Conservation (phyloP, 805 yeast genomes). For the Jamesozyma lodderae region DNA sequence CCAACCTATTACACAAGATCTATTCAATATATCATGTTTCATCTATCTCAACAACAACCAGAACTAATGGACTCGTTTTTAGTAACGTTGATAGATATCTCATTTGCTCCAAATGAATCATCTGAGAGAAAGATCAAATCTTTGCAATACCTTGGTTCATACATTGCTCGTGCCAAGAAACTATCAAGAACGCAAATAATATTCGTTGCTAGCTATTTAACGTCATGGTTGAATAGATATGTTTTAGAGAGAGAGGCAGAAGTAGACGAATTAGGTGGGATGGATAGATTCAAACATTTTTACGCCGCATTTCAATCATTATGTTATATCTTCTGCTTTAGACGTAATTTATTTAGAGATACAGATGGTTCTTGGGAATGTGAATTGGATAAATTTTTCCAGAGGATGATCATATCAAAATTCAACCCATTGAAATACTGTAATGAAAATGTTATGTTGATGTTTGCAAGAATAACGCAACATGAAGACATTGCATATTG, state of each 20-base stretch:
- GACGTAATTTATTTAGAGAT: slow-evolving; percentile 52
- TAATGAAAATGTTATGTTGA: slow-evolving; percentile 85
- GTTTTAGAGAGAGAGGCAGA: slow-evolving; percentile 80
- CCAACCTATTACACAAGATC: slow-evolving; percentile 90
- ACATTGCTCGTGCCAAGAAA: slow-evolving; percentile 75
- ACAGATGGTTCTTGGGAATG: slow-evolving; percentile 58
- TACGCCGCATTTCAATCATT: slow-evolving; percentile 88
- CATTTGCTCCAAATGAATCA: slow-evolving; percentile 61
- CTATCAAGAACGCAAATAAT: slow-evolving; percentile 64
- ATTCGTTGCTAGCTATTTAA: slow-evolving; percentile 72
- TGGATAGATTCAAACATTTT: slow-evolving; percentile 84
- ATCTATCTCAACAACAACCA: slow-evolving; percentile 69
- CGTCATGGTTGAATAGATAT: slow-evolving; percentile 76
- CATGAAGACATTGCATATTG: slow-evolving; percentile 86
- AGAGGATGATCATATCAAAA: slow-evolving; percentile 71
- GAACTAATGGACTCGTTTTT: slow-evolving; percentile 80
- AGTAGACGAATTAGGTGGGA: slow-evolving; percentile 56
- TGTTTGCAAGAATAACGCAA: slow-evolving; percentile 89
- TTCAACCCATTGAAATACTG: slow-evolving; percentile 92
- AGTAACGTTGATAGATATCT: slow-evolving; percentile 72
- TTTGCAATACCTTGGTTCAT: slow-evolving; percentile 85
- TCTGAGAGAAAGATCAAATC: slow-evolving; percentile 76
- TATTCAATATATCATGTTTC: slow-evolving; percentile 76
- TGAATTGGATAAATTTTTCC: slow-evolving; percentile 76
- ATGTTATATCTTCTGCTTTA: slow-evolving; percentile 84